Evolutionary conservation across 495 filamentous ascomycete genomes (phyloP).

Genomic region (Xylaria telfairii): DNA sequence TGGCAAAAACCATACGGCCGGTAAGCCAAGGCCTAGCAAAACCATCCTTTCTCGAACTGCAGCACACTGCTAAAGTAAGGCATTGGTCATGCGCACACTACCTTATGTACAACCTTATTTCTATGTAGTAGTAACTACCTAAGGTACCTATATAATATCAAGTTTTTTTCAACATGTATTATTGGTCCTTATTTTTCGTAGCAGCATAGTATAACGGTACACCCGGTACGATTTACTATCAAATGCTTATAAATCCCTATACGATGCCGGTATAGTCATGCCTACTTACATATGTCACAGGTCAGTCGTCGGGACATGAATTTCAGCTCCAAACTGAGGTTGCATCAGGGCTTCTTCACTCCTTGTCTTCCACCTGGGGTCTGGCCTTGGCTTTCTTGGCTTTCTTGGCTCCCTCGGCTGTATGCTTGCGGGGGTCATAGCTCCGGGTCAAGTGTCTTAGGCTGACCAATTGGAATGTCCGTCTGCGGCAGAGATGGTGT

Average conservation of each 20-base stretch:
- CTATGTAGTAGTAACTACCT: no score
- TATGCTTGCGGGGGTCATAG: neutral
- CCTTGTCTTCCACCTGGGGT: neutral
- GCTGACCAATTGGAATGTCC: neutral
- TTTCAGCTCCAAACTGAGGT: neutral
- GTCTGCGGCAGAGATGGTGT: neutral
- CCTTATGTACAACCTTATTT: neutral
- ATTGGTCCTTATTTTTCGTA: neutral
- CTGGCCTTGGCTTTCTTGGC: neutral
- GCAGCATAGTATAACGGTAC: neutral
- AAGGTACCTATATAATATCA: no score
- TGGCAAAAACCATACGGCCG: slow-evolving; percentile 10
- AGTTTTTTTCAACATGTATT: neutral
- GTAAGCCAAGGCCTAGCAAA: slow-evolving; percentile 1
- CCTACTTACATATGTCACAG: no score
- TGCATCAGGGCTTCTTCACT: neutral
- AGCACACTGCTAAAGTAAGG: neutral
- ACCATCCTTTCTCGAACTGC: neutral
- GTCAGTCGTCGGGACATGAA: no score
- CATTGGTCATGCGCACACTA: neutral
- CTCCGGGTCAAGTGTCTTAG: neutral
- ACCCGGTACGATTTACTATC: neutral
- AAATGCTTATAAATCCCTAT: neutral
- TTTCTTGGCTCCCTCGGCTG: slow-evolving; percentile 10
- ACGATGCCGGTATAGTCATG: neutral